A percentile compares a stretch with the other conserved stretches of the same genome.
These are phyloP conservation scores for Saccharum officinarum DNA, from an alignment of 176 grass and related monocot species.

Conservation along the genomic window DNA sequence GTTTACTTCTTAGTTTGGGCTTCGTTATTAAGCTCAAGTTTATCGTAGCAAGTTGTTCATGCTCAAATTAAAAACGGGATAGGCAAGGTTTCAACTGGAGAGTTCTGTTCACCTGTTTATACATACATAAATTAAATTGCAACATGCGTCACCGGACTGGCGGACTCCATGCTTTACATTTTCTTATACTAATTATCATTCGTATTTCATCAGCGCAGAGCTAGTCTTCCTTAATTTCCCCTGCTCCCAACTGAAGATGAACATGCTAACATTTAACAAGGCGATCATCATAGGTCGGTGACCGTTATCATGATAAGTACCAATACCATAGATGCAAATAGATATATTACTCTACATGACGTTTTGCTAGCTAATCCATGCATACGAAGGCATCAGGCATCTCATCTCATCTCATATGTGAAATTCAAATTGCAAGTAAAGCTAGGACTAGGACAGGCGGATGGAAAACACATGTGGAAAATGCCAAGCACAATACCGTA, in stretches of 20 bases:
- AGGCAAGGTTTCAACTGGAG: background rate
- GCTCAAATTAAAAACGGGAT: background rate
- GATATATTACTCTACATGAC: background rate
- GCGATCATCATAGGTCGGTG: background rate
- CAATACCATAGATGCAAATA: background rate
- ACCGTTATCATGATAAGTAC: background rate
- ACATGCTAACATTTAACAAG: background rate
- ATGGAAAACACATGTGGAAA: background rate
- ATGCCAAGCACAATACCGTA: background rate
- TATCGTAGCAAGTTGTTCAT: background rate
- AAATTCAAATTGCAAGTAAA: background rate
- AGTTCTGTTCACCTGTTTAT: background rate
- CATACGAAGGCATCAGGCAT: background rate
- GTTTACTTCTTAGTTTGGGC: background rate
- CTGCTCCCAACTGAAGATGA: background rate
- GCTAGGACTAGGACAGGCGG: no score
- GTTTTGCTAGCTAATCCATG: background rate
- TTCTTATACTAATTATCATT: background rate
- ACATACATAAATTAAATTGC: background rate
- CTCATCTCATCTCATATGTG: background rate
- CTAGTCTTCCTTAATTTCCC: background rate
- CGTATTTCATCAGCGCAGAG: background rate
- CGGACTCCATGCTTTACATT: background rate
- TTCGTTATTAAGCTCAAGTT: background rate
- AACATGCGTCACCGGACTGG: background rate